Conservation (phyloP, 139 green algal genomes). For the Chlamydomonas sp. region DNA sequence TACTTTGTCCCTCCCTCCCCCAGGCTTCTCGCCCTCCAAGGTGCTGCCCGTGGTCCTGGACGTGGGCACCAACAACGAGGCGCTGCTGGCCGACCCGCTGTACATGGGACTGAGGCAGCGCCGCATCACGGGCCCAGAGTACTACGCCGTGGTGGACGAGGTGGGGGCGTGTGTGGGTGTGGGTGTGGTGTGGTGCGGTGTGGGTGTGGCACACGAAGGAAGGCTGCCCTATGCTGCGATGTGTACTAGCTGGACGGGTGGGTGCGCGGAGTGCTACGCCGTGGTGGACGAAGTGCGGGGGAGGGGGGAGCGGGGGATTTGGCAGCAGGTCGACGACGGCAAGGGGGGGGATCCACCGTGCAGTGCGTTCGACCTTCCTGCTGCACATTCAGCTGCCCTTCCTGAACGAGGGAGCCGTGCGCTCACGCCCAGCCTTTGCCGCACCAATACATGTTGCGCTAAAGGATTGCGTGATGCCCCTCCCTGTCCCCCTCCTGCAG, state of each 20-base stretch:
- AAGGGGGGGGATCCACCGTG: no score
- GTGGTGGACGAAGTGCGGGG: no score
- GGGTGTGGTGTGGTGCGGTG: no score
- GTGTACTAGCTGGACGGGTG: not conserved
- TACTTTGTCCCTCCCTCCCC: not conserved
- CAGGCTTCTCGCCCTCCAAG: conserved; percentile 81
- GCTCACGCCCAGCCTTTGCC: no score
- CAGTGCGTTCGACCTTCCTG: no score
- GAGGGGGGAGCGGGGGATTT: no score
- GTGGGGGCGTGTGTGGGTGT: conserved; percentile 14
- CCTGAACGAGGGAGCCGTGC: no score
- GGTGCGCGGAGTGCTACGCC: no score
- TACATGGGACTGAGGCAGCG: conserved; percentile 80
- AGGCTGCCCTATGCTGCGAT: not conserved
- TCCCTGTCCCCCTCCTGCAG: conserved; percentile 35
- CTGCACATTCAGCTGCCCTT: no score
- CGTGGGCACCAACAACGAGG: conserved; percentile 91
- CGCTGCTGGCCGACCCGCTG: conserved; percentile 76
- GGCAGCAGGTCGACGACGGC: no score
- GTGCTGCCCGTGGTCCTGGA: conserved; percentile 91
- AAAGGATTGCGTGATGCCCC: not conserved
- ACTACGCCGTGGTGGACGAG: conserved; percentile 75
- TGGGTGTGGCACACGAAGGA: no score
- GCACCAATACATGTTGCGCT: not conserved
- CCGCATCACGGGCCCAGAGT: conserved; percentile 75